phyloP scores from a whole-genome alignment of 75 land plant species.

The Isoetes taiwanensis region DNA sequence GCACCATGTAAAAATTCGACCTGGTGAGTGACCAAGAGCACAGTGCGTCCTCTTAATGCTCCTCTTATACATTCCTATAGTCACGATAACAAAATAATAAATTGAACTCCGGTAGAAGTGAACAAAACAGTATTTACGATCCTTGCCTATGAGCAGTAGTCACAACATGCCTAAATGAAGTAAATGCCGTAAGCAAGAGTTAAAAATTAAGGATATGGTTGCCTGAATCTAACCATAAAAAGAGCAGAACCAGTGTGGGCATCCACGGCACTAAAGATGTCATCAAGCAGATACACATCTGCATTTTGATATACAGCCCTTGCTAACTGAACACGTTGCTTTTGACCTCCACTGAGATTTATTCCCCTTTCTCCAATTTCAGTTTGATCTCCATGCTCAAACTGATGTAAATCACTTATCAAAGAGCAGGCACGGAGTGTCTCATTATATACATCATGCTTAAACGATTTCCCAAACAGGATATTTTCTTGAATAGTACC shows the following conservation, averaged over 20 bases:
- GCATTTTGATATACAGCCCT: constrained; percentile 5
- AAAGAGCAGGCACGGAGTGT: not conserved
- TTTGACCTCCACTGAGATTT: constrained; percentile 3
- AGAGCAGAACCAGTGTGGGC: constrained; percentile 1
- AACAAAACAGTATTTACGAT: no score
- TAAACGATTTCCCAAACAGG: constrained; percentile 1
- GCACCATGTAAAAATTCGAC: constrained; percentile 88
- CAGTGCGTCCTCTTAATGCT: constrained; percentile 51
- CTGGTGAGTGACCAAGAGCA: constrained; percentile 88
- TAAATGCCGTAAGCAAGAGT: no score
- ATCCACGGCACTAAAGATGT: constrained; percentile 4
- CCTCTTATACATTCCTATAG: constrained; percentile 85
- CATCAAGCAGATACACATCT: constrained; percentile 7
- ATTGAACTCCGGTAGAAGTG: not conserved
- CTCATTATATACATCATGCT: not conserved
- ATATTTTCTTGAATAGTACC: constrained; percentile 1
- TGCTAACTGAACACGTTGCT: not conserved
- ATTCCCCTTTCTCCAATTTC: not conserved
- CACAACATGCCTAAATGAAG: no score
- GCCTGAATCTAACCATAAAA: not conserved
- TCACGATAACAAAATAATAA: not conserved
- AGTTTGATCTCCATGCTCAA: not conserved
- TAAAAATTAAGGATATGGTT: no score
- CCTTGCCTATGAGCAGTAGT: no score
- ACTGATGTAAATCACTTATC: not conserved